Base-by-base conservation (phyloP, 1,284 basidiomycete species). In the Fereydounia khargensis region DNA sequence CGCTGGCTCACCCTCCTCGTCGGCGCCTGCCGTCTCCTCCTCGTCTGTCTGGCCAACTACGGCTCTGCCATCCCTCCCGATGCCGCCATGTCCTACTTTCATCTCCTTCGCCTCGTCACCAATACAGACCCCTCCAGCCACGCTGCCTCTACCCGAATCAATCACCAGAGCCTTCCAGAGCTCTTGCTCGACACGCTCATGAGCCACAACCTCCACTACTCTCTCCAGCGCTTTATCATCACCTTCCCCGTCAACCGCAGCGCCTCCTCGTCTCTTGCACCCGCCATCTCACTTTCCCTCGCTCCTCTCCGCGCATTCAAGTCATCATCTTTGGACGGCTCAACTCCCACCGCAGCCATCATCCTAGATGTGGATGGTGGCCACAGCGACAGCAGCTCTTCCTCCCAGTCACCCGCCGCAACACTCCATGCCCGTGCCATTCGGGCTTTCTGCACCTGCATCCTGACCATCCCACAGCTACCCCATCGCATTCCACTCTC, bases 381-480 rank as follows among this genome's bases (percentile, higher is more conserved):
- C 11, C 35, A 34, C 6, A 6, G 1, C 23, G 36, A 36, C 35
- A 20, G 8, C 10, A 24, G 16, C 13, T 14, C 14, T 16, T 31
- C 30, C 14, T 16, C 14, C 7, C 14, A 16, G 30, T n/a, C n/a
- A n/a, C n/a, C n/a, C n/a, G n/a, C n/a, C n/a, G n/a, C n/a, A n/a
- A n/a, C n/a, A n/a, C n/a, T 39, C 17, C 48, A 42, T 11, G 13
- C 21, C 13, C 34, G 16, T 19, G 53, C 58, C 2, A 20, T 56
- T 10, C 40, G 44, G 34, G 48, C 47, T 9, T 67, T 66, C 25
- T 51, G 53, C 14, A 22, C 31, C n/a, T 23, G 55, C 11, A 43
- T 68, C 2, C 39, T 67, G 37, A 55, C 64, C 7, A 55, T 67
- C 8, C 64, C 66, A 2, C 24, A 43, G 17, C 44, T 69, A 4